Evolutionary conservation across 495 filamentous ascomycete genomes (phyloP), one percentile per base, ranked within the genome.

Genomic region (Neurospora terricola): DNA sequence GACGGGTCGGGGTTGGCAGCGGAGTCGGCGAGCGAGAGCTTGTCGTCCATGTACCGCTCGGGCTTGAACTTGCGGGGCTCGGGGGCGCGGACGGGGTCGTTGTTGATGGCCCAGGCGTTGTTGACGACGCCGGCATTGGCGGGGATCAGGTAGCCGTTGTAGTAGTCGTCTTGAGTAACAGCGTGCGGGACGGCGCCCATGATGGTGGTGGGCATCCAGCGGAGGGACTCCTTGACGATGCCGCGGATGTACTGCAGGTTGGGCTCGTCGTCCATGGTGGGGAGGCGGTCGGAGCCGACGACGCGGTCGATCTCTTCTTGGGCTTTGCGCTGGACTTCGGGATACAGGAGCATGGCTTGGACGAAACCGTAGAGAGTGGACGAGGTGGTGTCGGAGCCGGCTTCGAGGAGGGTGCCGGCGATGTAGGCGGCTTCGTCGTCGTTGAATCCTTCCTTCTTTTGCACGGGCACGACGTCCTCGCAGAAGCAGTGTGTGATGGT

Each of bases 131-230:
- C 78, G 5, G 87, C 79, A 30, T 82, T 80, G 73, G 84, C 85
- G 10, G 88, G 87, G 66, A 89, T 87, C 7, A 81, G 78, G 75
- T 83, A 87, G 12, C 86, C 88, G 2, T 83, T 73, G 54, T 83
- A 86, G 12, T 74, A 79, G 73, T 90, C 87, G 72, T 90, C 89
- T 18, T 86, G 78, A 12, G 72, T 83, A 0, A 83, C 80, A 6
- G 80, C 76, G 77, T 93, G 90, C 0, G 89, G 86, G 18, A 91
- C 77, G 9, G 76, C 80, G 59, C 88, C 88, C 73, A 87, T 78
- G 27, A 87, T 83, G 16, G 86, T 85, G 71, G 87, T 84, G 23
- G 89, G 89, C 72, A 87, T 82, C 88, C 88, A 90, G 71, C 89
- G 83, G 30, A 91, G 82, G 5, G 82, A 82, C 75, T 91, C 89